phyloP scores from a whole-genome alignment of 1,284 basidiomycete species.

The Cryptococcus sp. region DNA sequence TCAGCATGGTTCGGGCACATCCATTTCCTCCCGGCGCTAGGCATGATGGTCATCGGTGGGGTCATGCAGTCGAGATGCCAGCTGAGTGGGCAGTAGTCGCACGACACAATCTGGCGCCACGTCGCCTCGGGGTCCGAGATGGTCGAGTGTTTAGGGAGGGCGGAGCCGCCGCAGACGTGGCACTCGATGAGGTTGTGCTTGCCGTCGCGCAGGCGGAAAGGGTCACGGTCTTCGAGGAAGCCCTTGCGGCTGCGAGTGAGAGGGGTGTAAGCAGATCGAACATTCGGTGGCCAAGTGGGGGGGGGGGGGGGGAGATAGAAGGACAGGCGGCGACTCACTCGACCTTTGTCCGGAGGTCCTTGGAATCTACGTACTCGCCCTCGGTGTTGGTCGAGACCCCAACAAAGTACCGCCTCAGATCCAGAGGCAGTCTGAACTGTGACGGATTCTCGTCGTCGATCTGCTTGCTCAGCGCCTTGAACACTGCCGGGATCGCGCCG shows the following conservation, averaged over 20 bases:
- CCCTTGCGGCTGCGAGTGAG: slow-evolving; percentile 67
- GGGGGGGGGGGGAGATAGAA: background rate
- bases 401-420: slow-evolving; percentile 81
- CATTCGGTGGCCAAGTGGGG: slow-evolving; percentile 10
- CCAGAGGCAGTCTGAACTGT: slow-evolving; percentile 82
- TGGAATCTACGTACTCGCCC: slow-evolving; percentile 75
- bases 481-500: slow-evolving; percentile 33
- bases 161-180: slow-evolving; percentile 80
- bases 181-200: slow-evolving; percentile 79
- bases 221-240: slow-evolving; percentile 85
- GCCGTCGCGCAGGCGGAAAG: slow-evolving; percentile 78
- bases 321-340: slow-evolving; percentile 44
- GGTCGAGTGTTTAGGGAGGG: slow-evolving; percentile 48
- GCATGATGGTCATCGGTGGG: slow-evolving; percentile 83
- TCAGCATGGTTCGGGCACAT: slow-evolving; percentile 98
- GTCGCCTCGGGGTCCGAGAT: slow-evolving; percentile 39
- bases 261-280: background rate
- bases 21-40: slow-evolving; percentile 86
- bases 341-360: slow-evolving; percentile 72
- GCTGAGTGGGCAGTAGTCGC: slow-evolving; percentile 90
- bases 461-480: slow-evolving; percentile 31
- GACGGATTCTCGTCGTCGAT: slow-evolving; percentile 52
- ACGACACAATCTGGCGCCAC: slow-evolving; percentile 70
- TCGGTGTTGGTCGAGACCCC: slow-evolving; percentile 66
- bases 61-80: slow-evolving; percentile 97